A percentile compares a stretch with the other conserved stretches of the same genome.
Evolutionary conservation across 1,139 yeast genomes (phyloP).

Genomic region (Geotrichum bryndzae): DNA sequence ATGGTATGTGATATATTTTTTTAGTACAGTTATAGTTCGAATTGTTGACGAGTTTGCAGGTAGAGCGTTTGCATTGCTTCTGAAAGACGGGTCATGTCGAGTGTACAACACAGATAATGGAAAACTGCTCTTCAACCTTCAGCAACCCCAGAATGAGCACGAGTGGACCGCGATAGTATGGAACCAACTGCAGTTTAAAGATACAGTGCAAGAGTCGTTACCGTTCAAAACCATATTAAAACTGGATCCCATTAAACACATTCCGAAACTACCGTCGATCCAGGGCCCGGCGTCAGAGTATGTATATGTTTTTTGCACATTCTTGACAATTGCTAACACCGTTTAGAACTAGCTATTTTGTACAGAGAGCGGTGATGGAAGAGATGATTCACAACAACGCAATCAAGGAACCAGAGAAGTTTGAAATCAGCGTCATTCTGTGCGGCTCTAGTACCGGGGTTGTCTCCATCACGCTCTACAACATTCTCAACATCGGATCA

Average conservation of each 20-base stretch:
- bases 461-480: constrained; percentile 25
- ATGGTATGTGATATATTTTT: constrained; percentile 27
- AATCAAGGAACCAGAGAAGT: constrained; percentile 14
- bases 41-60: constrained; percentile 30
- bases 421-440: constrained; percentile 21
- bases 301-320: background rate
- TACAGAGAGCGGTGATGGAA: constrained; percentile 17
- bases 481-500: constrained; percentile 27
- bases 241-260: constrained; percentile 3
- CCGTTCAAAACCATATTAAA: background rate
- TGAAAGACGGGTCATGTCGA: constrained; percentile 43
- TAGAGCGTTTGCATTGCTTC: constrained; percentile 42
- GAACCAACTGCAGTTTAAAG: constrained; percentile 18
- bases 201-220: background rate
- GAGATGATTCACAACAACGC: constrained; percentile 20
- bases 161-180: constrained; percentile 8
- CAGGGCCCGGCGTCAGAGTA: constrained; percentile 9
- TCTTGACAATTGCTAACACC: background rate
- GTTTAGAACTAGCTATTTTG: background rate
- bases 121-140: constrained; percentile 29
- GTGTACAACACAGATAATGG: constrained; percentile 50
- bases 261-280: constrained; percentile 12
- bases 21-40: background rate
- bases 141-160: background rate
- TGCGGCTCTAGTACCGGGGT: constrained; percentile 24